Evolutionary conservation across 495 filamentous ascomycete genomes (phyloP).

Genomic region (Xylaria flabelliformis): DNA sequence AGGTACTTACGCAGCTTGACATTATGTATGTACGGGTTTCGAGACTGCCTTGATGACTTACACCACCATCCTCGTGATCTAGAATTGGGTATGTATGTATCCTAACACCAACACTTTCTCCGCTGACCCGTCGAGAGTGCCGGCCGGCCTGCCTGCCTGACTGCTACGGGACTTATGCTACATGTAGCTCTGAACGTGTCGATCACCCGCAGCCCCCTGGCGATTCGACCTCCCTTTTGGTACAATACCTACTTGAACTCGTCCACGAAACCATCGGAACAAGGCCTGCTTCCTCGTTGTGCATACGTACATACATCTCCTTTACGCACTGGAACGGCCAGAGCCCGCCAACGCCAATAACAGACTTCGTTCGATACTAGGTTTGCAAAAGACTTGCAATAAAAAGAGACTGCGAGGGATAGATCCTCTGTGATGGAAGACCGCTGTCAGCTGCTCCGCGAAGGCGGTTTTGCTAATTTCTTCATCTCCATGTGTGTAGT

Average conservation of each 20-base stretch:
- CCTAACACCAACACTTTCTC: background rate
- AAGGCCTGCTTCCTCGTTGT: no score
- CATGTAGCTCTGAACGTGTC: constrained; percentile 14
- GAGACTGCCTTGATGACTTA: background rate
- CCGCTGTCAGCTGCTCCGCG: constrained; percentile 59
- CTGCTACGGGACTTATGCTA: background rate
- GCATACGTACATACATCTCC: background rate
- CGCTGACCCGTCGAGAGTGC: background rate
- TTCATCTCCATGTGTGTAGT: constrained; percentile 64
- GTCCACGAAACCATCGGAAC: background rate
- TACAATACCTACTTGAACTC: background rate
- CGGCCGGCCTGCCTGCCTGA: background rate
- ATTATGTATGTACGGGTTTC: background rate
- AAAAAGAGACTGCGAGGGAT: background rate
- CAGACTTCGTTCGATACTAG: background rate
- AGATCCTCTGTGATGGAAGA: constrained; percentile 44
- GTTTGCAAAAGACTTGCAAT: background rate
- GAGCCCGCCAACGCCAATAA: background rate
- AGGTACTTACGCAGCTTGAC: background rate
- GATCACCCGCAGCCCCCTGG: constrained; percentile 16
- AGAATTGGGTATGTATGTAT: background rate
- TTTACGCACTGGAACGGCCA: background rate
- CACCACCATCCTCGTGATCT: background rate
- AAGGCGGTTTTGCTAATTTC: constrained; percentile 64
- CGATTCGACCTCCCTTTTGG: background rate